Evolutionary conservation across 2,329 filamentous ascomycete genomes (phyloP).

Genomic region (Neonectria faginata): DNA sequence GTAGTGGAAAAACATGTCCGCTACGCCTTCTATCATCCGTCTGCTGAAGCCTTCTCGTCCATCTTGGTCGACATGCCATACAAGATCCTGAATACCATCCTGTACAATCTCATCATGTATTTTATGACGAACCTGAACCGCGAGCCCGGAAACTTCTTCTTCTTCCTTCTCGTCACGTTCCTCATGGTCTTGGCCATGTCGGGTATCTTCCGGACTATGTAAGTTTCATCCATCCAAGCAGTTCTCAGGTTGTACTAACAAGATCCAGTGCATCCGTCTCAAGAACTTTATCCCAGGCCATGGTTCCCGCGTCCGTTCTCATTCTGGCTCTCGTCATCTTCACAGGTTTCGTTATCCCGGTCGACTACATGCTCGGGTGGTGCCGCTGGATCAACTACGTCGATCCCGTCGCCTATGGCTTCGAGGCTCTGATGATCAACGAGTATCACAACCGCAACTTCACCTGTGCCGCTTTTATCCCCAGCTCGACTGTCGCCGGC

Average conservation of each 20-base stretch:
- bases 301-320: conserved; percentile 56
- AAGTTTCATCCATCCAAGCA: conserved; percentile 6
- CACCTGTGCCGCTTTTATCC: conserved; percentile 41
- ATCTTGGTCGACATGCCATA: conserved; percentile 58
- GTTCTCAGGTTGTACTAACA: conserved; percentile 6
- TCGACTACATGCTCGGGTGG: conserved; percentile 70
- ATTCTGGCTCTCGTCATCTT: conserved; percentile 51
- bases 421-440: conserved; percentile 74
- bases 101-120: conserved; percentile 60
- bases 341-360: conserved; percentile 63
- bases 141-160: conserved; percentile 60
- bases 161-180: conserved; percentile 60
- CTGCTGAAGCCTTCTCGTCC: conserved; percentile 50
- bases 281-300: conserved; percentile 63
- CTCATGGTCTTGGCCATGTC: conserved; percentile 71
- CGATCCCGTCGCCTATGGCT: conserved; percentile 74
- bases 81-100: conserved; percentile 54
- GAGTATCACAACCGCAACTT: conserved; percentile 63
- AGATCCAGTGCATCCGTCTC: conserved; percentile 53
- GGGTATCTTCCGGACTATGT: conserved; percentile 65
- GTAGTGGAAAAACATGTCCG: conserved; percentile 56
- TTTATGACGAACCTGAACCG: conserved; percentile 61
- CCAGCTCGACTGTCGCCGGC: conserved; percentile 41
- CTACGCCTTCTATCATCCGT: conserved; percentile 55
- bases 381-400: conserved; percentile 76